Evolutionary conservation across 139 green algal genomes (phyloP).

Genomic region (Micractinium sp.): DNA sequence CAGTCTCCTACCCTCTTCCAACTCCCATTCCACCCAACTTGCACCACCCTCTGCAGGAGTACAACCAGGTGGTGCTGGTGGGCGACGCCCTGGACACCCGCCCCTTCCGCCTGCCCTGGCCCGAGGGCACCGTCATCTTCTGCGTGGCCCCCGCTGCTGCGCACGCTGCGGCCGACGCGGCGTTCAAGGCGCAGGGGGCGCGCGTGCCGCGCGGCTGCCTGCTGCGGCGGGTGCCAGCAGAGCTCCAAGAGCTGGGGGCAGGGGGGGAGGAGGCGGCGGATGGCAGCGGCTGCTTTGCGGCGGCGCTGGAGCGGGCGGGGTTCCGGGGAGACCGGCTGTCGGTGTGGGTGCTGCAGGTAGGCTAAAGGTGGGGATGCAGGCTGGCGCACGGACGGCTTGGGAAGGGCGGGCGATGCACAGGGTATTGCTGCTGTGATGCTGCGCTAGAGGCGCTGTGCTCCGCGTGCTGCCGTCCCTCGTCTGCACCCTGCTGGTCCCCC

Average conservation of each 20-base stretch:
- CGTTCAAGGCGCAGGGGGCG: conserved; percentile 39
- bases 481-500: background rate
- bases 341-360: conserved; percentile 64
- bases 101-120: conserved; percentile 72
- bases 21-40: background rate
- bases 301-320: conserved; percentile 49
- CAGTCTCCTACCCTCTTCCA: background rate
- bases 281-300: conserved; percentile 22
- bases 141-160: conserved; percentile 62
- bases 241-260: conserved; percentile 26
- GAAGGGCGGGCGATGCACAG: background rate
- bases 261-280: background rate
- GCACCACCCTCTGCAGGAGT: conserved; percentile 22
- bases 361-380: background rate
- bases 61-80: conserved; percentile 77
- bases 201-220: conserved; percentile 67
- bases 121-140: conserved; percentile 75
- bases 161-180: conserved; percentile 57
- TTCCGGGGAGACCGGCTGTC: conserved; percentile 69
- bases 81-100: conserved; percentile 77
- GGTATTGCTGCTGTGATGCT: no score
- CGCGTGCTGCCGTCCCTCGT: background rate
- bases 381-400: background rate
- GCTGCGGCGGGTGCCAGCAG: conserved; percentile 58
- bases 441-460: no score